Evolutionary conservation across 2,329 filamentous ascomycete species (phyloP), one percentile per base, ranked within the genome.

Genomic region (Thielaviopsis cerberus): DNA sequence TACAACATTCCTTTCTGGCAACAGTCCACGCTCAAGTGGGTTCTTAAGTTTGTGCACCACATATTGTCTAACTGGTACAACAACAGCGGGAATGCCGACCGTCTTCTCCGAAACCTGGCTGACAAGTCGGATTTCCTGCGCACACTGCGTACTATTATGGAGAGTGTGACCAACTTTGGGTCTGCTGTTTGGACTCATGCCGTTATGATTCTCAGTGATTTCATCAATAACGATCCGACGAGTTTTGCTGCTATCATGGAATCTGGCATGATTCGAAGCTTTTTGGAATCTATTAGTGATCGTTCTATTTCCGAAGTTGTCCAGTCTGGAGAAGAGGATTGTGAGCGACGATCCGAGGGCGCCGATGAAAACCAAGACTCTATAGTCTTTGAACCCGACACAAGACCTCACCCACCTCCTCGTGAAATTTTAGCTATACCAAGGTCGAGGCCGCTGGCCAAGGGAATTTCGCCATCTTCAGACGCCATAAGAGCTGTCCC

Each of bases 221-320:
- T 98, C 69, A 94, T 99, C 65, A 94, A 99, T 71, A 96, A 97
- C 67, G 92, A 98, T 66, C 92, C 92, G 0, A 98, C 92, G 0
- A 98, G 92, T 69, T 98, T 95, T 68, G 85, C 88, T 26, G 88
- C 95, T 24, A 92, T 99, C 63, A 88, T 88, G 15, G 92, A 99
- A 71, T 91, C 92, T 55, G 89, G 89, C 23, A 78, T 98, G 64
- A 90, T 92, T 65, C 85, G 85, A 67, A 87, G 83, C 55, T 85
- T 96, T 60, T 76, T 99, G 15, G 84, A 91, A 68, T 82, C 90
- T 3, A 79, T 97, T 57, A 94, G 82, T 1, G 76, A 78, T 4
- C 72, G 71, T 25, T 65, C 71, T 4, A 67, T 81, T 4, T 65
- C 70, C 1, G 60, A 57, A 20, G 48, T 54, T 22, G 27, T 53